These are phyloP conservation scores for Colletotrichum melonis DNA, from an alignment of 2,329 filamentous ascomycete species.

Conservation along the genomic window DNA sequence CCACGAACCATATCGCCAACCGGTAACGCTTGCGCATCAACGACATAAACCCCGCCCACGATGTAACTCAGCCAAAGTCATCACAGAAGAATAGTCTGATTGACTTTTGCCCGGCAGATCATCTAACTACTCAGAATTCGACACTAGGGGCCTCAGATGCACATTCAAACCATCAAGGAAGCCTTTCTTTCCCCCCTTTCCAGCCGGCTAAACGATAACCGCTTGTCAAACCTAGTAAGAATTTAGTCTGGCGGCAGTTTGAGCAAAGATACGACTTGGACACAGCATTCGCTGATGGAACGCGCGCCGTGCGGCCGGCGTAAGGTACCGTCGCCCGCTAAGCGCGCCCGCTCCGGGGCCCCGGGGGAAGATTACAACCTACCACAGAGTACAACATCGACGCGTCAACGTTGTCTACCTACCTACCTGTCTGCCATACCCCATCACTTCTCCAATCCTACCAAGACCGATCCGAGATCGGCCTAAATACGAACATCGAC, in stretches of 20 bases:
- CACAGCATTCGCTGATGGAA: background rate
- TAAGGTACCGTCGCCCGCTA: background rate
- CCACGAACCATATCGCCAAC: background rate
- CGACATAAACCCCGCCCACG: too few relatives aligned
- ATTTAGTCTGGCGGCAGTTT: background rate
- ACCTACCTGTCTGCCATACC: background rate
- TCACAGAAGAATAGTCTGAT: background rate
- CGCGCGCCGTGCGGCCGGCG: too few relatives aligned
- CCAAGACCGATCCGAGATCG: background rate
- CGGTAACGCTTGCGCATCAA: background rate
- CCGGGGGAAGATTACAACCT: background rate
- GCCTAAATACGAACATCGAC: background rate
- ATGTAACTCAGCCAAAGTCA: background rate
- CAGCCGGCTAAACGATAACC: background rate
- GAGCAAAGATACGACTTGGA: background rate
- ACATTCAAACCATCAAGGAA: background rate
- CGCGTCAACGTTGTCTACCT: background rate
- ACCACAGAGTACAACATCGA: background rate
- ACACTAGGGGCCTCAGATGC: background rate
- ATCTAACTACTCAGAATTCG: background rate
- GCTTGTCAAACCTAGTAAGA: background rate
- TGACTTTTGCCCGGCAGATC: conserved; percentile 9
- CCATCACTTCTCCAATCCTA: background rate
- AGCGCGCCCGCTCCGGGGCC: background rate
- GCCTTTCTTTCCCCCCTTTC: background rate